Evolutionary conservation across 345 rosid species (phyloP), one percentile per base, ranked within the genome.

Genomic region (Hevea brasiliensis): DNA sequence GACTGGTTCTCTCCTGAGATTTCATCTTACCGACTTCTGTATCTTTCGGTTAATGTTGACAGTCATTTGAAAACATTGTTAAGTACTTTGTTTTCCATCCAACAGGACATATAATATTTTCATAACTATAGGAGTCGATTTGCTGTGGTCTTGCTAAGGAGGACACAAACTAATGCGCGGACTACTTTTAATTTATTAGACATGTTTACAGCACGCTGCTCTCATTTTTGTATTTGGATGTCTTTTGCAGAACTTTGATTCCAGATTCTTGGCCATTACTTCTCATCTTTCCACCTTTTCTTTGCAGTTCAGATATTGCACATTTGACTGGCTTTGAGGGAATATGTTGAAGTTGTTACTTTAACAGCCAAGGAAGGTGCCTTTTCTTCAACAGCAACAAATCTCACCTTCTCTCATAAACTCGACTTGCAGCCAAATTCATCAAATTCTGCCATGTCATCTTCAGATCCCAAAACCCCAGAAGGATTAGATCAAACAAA

Each of bases 381-480:
- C 2, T 65, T 47, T 12, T 14, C 56, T 14, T 6, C 40, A 24
- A 65, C 67, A 37, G 7, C 69, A 65, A 18, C 3, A 59, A 59
- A 59, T 27, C 37, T 41, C 3, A 7, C 14, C 59, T 50, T 67
- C 4, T 27, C 70, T 18, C 44, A 27, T 27, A 15, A 50, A 42
- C 13, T 47, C 14, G 20, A 29, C 23, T 67, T 10, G 7, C 24
- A 3, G 13, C 37, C 21, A 3, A 24, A 50, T 50, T 67, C 56
- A 50, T 32, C 51, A 56, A 32, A 0, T 20, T n/a, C 7, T 26
- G 15, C 62, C 45, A 44, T 71, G 66, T 57, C 65, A 8, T 20
- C 26, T 64, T 42, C 76, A 42, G 76, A 65, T 73, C 64, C 63
- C 32, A 50, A 65, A 65, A 44, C 45, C 32, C 70, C 32, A 7